These are phyloP conservation scores for Boletus huronensis DNA, from an alignment of 768 basidiomycete species.

Conservation along the genomic window DNA sequence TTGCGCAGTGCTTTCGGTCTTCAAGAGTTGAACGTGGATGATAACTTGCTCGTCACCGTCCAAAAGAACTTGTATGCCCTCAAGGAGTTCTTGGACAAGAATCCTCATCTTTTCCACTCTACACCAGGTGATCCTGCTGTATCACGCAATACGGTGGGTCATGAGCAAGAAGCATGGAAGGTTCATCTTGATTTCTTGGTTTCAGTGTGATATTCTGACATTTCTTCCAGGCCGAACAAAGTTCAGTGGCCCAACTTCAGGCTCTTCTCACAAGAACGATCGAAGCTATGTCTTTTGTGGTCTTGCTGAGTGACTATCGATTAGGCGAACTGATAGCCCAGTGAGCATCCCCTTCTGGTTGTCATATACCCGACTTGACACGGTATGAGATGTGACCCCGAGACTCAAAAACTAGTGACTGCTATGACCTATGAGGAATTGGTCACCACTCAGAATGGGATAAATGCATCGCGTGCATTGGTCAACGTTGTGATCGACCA, in stretches of 20 bases:
- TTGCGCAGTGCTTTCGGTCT: constrained; percentile 37
- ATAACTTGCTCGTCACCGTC: constrained; percentile 58
- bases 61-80: constrained; percentile 79
- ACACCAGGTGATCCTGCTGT: constrained; percentile 67
- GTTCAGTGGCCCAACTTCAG: constrained; percentile 73
- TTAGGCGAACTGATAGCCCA: constrained; percentile 79
- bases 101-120: constrained; percentile 82
- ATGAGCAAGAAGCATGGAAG: constrained; percentile 89
- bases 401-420: constrained; percentile 64
- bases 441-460: constrained; percentile 79
- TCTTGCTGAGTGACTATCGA: constrained; percentile 89
- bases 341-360: constrained; percentile 42
- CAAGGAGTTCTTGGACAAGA: constrained; percentile 73
- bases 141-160: constrained; percentile 49
- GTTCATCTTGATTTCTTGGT: constrained; percentile 35
- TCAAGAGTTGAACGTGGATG: constrained; percentile 62
- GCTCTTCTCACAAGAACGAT: constrained; percentile 78
- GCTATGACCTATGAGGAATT: constrained; percentile 82
- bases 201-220: constrained; percentile 8
- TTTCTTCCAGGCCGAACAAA: constrained; percentile 65
- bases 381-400: constrained; percentile 59
- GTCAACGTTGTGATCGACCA: constrained; percentile 97
- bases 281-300: constrained; percentile 90
- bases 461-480: constrained; percentile 82
- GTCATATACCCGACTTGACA: constrained; percentile 4